Base-by-base conservation (phyloP, 176 grass and related monocot species). In the Cymbopogon citratus region DNA sequence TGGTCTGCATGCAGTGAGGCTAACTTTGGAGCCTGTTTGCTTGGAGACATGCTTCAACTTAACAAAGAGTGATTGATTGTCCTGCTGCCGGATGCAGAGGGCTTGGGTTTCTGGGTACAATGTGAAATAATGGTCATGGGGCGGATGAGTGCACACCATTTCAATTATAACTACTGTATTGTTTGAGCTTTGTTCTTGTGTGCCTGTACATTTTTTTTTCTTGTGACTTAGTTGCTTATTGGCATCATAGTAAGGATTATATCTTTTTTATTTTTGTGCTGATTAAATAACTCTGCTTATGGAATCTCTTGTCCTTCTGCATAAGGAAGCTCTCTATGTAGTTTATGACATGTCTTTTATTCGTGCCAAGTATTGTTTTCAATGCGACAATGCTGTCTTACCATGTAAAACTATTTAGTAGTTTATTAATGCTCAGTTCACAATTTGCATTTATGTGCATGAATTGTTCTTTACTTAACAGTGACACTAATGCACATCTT, bases 251-350 rank as follows among this genome's bases (percentile, higher is more conserved):
- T 56, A 21, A 36, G 9, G 41, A 23, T 56, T 38, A 24, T 81
- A 16, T 19, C 65, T n/a, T 82, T n/a, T 77, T 15, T 68, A n/a
- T 45, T 59, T 3, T 59, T 66, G 1, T 78, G 12, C 19, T 60
- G 35, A 80, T 81, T 82, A 29, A 66, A 9, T 81, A 45, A 1
- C 12, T 41, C 76, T 15, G 3, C 54, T 71, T 76, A 12, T 35
- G 65, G 43, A 36, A 60, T 81, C 23, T 80, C 12, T 41, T 44
- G 64, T 76, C 80, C 65, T 77, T 89, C 19, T 14, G 54, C 87
- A 24, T 40, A 36, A 76, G 31, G 10, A 38, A 21, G 24, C n/a
- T 7, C 8, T 65, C 21, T 71, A 81, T 67, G 27, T 39, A 71
- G 23, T 51, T 49, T 66, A 11, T 0, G 5, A 65, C n/a, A 26